A percentile compares a stretch with the other conserved stretches of the same genome.
Evolutionary conservation across 140 eudicot genomes (phyloP).

Genomic region (Bidens hawaiensis): DNA sequence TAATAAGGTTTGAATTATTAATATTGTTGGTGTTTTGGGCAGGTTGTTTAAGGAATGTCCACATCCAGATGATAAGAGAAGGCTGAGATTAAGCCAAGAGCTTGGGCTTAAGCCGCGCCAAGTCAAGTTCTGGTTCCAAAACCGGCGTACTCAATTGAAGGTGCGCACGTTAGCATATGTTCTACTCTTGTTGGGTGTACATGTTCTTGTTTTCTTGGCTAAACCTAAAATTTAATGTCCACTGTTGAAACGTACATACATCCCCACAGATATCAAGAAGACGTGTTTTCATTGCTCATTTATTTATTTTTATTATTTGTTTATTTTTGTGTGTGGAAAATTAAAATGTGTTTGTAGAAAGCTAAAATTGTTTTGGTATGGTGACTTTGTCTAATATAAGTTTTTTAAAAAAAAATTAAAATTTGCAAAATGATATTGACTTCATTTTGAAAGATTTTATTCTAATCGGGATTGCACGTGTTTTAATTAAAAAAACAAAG

Average conservation of each 20-base stretch:
- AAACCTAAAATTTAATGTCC: constrained; percentile 36
- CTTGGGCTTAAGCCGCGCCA: constrained; percentile 94
- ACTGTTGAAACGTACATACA: constrained; percentile 32
- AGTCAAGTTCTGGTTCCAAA: constrained; percentile 98
- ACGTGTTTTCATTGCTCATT: constrained; percentile 25
- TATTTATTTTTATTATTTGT: background rate
- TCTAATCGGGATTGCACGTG: background rate
- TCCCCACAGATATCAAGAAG: constrained; percentile 36
- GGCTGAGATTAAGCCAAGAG: constrained; percentile 84
- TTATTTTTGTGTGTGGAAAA: background rate
- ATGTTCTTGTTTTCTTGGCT: constrained; percentile 30
- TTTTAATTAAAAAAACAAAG: background rate
- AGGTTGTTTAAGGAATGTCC: constrained; percentile 96
- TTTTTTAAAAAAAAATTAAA: background rate
- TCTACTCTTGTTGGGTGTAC: background rate
- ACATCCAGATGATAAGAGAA: constrained; percentile 96
- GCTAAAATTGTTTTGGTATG: background rate
- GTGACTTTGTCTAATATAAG: background rate
- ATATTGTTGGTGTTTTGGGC: background rate
- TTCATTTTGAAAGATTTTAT: background rate
- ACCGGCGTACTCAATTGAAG: constrained; percentile 97
- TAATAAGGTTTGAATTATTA: background rate
- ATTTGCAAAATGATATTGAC: background rate
- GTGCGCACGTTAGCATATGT: no score
- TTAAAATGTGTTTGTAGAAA: background rate